These are phyloP conservation scores for Penstemon davidsonii DNA, from an alignment of 257 asterid species.

Conservation along the genomic window DNA sequence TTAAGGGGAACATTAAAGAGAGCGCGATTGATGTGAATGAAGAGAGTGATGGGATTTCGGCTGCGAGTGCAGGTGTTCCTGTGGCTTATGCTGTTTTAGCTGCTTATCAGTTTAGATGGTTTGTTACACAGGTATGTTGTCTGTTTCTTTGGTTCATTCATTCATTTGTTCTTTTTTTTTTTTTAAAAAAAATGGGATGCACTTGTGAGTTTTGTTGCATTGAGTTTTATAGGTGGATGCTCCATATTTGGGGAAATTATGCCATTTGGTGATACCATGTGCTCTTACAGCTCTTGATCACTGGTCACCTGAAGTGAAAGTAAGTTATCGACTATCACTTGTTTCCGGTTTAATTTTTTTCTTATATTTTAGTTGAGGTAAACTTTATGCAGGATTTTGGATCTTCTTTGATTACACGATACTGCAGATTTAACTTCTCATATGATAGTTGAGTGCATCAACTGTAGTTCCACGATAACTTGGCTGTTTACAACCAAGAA, in stretches of 20 bases:
- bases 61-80: slow-evolving; percentile 81
- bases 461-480: not conserved
- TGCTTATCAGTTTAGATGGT: slow-evolving; percentile 83
- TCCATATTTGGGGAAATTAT: slow-evolving; percentile 70
- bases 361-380: slow-evolving; percentile 3
- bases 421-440: not conserved
- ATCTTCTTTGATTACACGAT: not conserved
- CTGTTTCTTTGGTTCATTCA: not conserved
- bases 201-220: not conserved
- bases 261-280: slow-evolving; percentile 82
- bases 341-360: not conserved
- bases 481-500: not conserved
- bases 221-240: slow-evolving; percentile 57
- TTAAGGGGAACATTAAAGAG: slow-evolving; percentile 69
- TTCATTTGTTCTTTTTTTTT: not conserved
- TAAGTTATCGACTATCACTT: slow-evolving; percentile 31
- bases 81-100: slow-evolving; percentile 80
- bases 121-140: slow-evolving; percentile 64
- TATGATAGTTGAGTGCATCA: not conserved
- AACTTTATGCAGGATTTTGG: slow-evolving; percentile 7
- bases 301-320: slow-evolving; percentile 96
- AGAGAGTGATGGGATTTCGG: slow-evolving; percentile 57
- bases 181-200: not conserved
- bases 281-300: slow-evolving; percentile 91
- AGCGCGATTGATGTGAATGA: slow-evolving; percentile 67